Conservation (phyloP, 106 monocot species). For the Apostasia shenzhenica region DNA sequence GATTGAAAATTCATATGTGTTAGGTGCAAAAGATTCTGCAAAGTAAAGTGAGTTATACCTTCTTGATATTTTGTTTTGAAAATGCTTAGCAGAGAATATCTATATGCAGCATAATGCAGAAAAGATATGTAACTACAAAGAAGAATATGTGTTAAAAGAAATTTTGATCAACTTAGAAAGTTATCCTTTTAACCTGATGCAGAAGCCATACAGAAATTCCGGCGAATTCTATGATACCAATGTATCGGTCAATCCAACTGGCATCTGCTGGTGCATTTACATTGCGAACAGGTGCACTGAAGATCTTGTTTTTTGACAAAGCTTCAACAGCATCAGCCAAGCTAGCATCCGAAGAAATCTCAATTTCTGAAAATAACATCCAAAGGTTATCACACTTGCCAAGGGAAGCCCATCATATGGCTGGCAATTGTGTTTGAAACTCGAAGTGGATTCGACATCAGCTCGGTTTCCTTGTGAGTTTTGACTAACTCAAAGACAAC, state of each 20-base stretch:
- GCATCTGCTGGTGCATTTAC: conserved; percentile 86
- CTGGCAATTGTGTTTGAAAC: no score
- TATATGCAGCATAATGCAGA: background rate
- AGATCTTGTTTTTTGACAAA: conserved; percentile 83
- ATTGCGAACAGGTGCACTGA: conserved; percentile 78
- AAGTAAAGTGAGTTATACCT: no score
- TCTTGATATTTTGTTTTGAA: no score
- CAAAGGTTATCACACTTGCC: background rate
- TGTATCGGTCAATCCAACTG: conserved; percentile 93
- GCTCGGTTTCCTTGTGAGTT: no score
- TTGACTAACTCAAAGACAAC: no score
- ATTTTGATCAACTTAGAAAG: background rate
- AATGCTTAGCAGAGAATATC: no score
- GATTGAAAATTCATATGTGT: no score
- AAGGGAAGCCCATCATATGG: background rate
- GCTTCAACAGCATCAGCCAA: conserved; percentile 72
- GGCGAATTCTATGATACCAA: conserved; percentile 89
- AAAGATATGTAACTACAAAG: background rate
- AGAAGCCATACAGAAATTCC: conserved; percentile 95
- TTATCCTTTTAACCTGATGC: conserved; percentile 54
- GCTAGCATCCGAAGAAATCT: conserved; percentile 81
- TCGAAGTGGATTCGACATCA: no score
- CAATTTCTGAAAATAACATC: conserved; percentile 44
- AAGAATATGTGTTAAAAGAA: background rate
- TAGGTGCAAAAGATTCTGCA: no score